Base-by-base conservation (phyloP, 805 yeast genomes). In the Saturnispora zaruensis region DNA sequence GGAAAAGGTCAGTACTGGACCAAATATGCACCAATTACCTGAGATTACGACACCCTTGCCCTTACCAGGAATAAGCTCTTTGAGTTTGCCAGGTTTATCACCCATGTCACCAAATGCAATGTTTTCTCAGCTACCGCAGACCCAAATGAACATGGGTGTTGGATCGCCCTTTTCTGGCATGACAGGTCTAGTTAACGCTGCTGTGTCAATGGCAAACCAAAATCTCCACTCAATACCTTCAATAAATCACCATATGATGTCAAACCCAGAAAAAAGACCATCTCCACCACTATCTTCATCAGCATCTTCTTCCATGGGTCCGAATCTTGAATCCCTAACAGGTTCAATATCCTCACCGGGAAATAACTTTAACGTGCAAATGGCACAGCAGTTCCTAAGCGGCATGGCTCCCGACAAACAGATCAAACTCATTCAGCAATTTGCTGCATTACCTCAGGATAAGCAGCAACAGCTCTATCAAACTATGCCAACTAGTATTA, bases 401-500 rank as follows among this genome's bases (percentile, higher is more conserved):
- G 50, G 51, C 21, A 45, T 53, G n/a, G 49, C 53, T 16, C 53
- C 52, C 8, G 59, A 53, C 4, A 32, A 46, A 25, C 59, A 56
- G 41, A 44, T 46, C 2, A 52, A 51, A 37, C 32, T 54, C 2
- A 46, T 54, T 21, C 54, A 54, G 38, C 53, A 50, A 21, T 51
- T 55, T 36, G 46, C 54, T 28, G 53, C 54, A 16, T 48, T 51
- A 25, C 57, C 53, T 5, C 54, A 24, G 2, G 57, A 51, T 18
- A 54, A 53, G 33, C 58, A 54, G 33, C 59, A 52, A n/a, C 59
- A 55, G 33, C 41, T 44, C 8, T 44, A 47, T 21, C 53, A 51
- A 45, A 48, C 55, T 26, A 45, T 50, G 23, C 51, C 55, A 5
- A 50, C 48, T 46, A 45, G 34, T 41, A 5, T 37, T 18, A 51